Conservation (phyloP, 1,284 basidiomycete genomes). For the Ceraceosorus guamensis region DNA sequence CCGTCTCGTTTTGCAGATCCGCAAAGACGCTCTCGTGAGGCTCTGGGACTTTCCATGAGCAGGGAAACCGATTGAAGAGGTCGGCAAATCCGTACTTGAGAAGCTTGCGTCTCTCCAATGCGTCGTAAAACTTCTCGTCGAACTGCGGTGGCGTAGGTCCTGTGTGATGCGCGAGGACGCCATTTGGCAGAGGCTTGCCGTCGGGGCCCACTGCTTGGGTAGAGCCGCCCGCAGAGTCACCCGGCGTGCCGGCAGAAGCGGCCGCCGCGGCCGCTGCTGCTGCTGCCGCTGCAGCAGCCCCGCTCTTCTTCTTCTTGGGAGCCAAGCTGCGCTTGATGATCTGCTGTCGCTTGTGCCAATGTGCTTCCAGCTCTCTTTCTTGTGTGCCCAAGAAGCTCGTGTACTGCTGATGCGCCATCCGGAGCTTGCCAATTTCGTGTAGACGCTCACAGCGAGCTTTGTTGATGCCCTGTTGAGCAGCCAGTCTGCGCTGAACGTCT, state of each 20-base stretch:
- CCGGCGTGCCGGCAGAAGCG: background rate
- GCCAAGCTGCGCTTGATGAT: constrained; percentile 41
- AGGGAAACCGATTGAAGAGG: constrained; percentile 19
- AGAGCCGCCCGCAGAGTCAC: constrained; percentile 4
- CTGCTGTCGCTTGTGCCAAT: constrained; percentile 39
- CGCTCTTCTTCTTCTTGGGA: constrained; percentile 39
- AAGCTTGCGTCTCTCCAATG: constrained; percentile 32
- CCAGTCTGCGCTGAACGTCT: constrained; percentile 74
- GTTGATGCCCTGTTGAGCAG: constrained; percentile 69
- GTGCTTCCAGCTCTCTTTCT: constrained; percentile 44
- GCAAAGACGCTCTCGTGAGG: constrained; percentile 11
- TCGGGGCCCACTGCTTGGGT: background rate
- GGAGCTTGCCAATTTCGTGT: constrained; percentile 68
- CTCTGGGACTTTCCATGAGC: constrained; percentile 8
- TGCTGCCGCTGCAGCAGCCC: constrained; percentile 11
- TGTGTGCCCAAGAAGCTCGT: constrained; percentile 36
- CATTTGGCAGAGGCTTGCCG: background rate
- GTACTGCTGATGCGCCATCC: constrained; percentile 67
- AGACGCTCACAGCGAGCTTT: constrained; percentile 72
- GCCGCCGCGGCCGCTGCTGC: constrained; percentile 1
- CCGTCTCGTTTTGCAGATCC: constrained; percentile 2
- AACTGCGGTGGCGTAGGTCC: constrained; percentile 36
- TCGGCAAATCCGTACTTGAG: constrained; percentile 37
- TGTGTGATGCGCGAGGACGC: background rate
- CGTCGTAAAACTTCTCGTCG: constrained; percentile 29